Evolutionary conservation across 2,329 filamentous ascomycete genomes (phyloP).

Genomic region (Leptographium flavum): DNA sequence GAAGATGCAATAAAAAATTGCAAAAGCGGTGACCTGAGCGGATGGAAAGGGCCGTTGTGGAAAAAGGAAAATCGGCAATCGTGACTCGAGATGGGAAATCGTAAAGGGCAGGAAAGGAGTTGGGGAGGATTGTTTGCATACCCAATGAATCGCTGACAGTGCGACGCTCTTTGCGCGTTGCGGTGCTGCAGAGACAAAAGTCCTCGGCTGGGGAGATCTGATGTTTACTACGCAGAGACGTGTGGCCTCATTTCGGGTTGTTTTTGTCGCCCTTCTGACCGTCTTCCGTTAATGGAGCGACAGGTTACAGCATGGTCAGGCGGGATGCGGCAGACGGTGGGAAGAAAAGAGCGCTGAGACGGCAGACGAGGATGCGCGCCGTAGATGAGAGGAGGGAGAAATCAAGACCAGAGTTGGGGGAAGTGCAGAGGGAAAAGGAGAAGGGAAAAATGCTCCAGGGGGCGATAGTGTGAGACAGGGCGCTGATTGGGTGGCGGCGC

Average conservation of each 20-base stretch:
- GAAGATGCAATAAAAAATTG: not conserved
- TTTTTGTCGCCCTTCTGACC: not conserved
- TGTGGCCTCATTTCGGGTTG: not conserved
- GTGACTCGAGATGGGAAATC: too few relatives aligned
- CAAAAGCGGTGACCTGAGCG: not conserved
- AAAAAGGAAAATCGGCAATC: too few relatives aligned
- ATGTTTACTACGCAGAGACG: constrained; percentile 2
- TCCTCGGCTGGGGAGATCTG: too few relatives aligned
- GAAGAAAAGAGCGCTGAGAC: not conserved
- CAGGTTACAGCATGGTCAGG: not conserved
- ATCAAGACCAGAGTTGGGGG: too few relatives aligned
- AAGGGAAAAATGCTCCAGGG: not conserved
- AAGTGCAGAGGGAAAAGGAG: not conserved
- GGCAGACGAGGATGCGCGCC: not conserved
- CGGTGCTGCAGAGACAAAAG: too few relatives aligned
- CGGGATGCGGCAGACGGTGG: not conserved
- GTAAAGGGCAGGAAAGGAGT: not conserved
- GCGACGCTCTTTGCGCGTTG: not conserved
- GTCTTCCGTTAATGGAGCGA: not conserved
- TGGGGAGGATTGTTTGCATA: constrained; percentile 1
- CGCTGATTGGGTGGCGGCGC: not conserved
- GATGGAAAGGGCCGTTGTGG: not conserved
- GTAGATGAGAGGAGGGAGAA: not conserved
- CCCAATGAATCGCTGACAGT: not conserved
- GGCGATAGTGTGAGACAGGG: not conserved